A percentile compares a stretch with the other conserved stretches of the same genome.
phyloP scores from a whole-genome alignment of 83 land plant species.

The Larix sibirica region DNA sequence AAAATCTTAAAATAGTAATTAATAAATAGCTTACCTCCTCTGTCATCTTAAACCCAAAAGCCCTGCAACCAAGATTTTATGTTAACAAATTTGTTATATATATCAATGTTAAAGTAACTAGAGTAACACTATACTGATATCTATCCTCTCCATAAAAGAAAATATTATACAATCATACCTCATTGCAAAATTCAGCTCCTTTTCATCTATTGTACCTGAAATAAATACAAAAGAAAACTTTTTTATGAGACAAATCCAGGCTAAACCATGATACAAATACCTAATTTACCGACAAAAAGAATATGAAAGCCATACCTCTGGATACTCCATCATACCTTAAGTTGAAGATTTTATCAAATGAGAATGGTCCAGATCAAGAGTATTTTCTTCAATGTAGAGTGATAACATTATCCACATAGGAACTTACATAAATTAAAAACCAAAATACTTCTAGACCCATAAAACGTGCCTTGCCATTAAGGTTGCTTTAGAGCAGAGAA shows the following conservation, averaged over 20 bases:
- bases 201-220: constrained; percentile 90
- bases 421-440: background rate
- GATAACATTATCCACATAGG: background rate
- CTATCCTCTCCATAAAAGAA: constrained; percentile 46
- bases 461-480: background rate
- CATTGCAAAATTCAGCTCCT: too few relatives aligned
- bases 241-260: too few relatives aligned
- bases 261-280: too few relatives aligned
- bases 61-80: constrained; percentile 53
- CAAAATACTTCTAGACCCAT: background rate
- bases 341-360: background rate
- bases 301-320: background rate
- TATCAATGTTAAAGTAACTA: background rate
- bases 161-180: too few relatives aligned
- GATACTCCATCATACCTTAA: background rate
- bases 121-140: background rate
- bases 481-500: background rate
- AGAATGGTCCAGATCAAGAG: background rate
- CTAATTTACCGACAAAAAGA: too few relatives aligned
- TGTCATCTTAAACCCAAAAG: constrained; percentile 94
- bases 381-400: too few relatives aligned
- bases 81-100: background rate
- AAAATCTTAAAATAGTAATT: background rate
- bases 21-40: constrained; percentile 66
- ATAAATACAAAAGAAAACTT: too few relatives aligned